Percentiles rank a stretch among this genome's conserved stretches.
These are phyloP conservation scores for Mycena floridula DNA, from an alignment of 768 basidiomycete species.

Conservation along the genomic window DNA sequence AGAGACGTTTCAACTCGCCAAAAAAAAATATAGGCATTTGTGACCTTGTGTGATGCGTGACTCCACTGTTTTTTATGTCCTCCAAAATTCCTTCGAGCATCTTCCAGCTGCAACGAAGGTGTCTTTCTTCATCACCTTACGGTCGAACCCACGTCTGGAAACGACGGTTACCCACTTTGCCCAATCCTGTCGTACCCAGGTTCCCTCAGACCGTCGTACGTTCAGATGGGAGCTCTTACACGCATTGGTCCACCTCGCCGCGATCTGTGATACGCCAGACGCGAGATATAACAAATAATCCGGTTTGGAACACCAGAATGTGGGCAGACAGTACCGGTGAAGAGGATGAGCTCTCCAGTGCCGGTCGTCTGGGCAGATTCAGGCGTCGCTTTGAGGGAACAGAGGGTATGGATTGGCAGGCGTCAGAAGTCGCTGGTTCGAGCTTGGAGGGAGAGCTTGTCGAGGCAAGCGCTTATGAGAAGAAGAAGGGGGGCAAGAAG, in stretches of 20 bases:
- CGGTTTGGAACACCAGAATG: constrained; percentile 72
- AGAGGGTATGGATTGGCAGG: constrained; percentile 24
- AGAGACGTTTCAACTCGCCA: no score
- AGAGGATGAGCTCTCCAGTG: constrained; percentile 62
- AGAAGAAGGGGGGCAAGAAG: constrained; percentile 8
- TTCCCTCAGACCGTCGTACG: constrained; percentile 83
- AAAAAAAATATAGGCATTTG: no score
- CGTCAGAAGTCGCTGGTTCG: constrained; percentile 29
- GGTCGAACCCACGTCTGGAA: constrained; percentile 82
- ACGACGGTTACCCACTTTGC: constrained; percentile 58
- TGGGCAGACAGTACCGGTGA: constrained; percentile 43
- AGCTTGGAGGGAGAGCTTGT: constrained; percentile 8
- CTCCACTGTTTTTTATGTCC: no score
- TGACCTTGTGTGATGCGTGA: no score
- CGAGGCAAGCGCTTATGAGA: constrained; percentile 8
- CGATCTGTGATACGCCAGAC: constrained; percentile 71
- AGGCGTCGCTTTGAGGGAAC: constrained; percentile 62
- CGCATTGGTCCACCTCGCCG: constrained; percentile 86
- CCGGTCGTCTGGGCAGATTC: constrained; percentile 79
- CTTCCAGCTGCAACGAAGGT: no score
- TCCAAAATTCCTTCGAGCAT: no score
- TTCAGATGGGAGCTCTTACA: constrained; percentile 85
- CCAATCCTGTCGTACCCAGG: constrained; percentile 79
- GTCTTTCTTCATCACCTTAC: constrained; percentile 70
- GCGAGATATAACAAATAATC: constrained; percentile 85